phyloP scores from a whole-genome alignment of 176 grass and related monocot genomes.

The Oryza officinalis region DNA sequence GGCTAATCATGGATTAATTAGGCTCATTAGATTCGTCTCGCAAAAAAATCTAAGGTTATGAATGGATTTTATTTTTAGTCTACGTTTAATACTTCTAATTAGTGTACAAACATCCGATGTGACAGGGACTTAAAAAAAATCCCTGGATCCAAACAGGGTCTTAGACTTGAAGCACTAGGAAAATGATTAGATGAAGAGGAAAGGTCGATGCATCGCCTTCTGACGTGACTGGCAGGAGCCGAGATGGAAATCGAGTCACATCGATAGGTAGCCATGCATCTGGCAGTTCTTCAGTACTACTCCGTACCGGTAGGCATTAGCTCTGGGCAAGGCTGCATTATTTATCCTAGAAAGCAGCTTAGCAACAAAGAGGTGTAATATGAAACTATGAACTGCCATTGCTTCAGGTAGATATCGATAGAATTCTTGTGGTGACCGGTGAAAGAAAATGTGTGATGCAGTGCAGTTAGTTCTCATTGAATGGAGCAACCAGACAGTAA shows the following conservation, averaged over 20 bases:
- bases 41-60: no score
- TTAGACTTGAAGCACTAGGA: background rate
- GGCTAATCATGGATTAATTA: no score
- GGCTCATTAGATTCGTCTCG: no score
- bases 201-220: background rate
- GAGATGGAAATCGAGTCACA: background rate
- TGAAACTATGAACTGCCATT: background rate
- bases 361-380: background rate
- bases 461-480: constrained; percentile 12
- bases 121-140: no score
- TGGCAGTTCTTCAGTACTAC: background rate
- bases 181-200: background rate
- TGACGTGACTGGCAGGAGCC: background rate
- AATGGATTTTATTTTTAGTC: no score
- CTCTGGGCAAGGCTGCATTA: background rate
- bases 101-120: no score
- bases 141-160: no score
- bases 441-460: constrained; percentile 15
- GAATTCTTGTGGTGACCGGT: background rate
- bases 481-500: constrained; percentile 1
- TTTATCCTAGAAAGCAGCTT: background rate
- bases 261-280: background rate
- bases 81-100: no score
- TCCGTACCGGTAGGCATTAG: background rate
- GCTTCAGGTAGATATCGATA: background rate